Evolutionary conservation across 495 filamentous ascomycete genomes (phyloP).

Genomic region (Ascobolus immersus): DNA sequence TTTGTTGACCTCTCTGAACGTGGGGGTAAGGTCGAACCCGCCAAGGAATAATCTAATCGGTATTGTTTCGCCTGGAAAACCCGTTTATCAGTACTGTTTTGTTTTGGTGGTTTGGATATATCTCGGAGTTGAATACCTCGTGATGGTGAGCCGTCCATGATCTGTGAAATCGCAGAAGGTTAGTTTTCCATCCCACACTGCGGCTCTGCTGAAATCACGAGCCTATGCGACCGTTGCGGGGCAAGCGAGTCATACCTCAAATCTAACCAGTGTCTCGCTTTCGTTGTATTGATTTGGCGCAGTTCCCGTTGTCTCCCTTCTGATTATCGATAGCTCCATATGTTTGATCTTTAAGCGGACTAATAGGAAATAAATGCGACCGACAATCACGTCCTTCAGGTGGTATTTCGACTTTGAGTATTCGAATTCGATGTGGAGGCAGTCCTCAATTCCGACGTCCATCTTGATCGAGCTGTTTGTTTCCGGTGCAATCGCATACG

Average conservation of each 20-base stretch:
- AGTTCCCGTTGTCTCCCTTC: constrained; percentile 82
- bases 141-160: constrained; percentile 96
- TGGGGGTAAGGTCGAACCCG: constrained; percentile 91
- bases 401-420: constrained; percentile 99
- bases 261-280: constrained; percentile 90
- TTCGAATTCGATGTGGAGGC: constrained; percentile 97
- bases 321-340: constrained; percentile 97
- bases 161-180: constrained; percentile 24
- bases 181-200: no score
- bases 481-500: constrained; percentile 92
- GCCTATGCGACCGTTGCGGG: no score
- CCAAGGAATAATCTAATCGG: constrained; percentile 94
- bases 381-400: constrained; percentile 97
- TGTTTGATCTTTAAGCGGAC: constrained; percentile 99
- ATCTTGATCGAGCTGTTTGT: constrained; percentile 98
- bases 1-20: constrained; percentile 99
- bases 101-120: neutral
- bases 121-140: constrained; percentile 30
- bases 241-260: constrained; percentile 65
- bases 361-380: constrained; percentile 93
- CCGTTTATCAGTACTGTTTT: constrained; percentile 12
- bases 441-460: constrained; percentile 99
- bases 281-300: constrained; percentile 99
- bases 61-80: constrained; percentile 59
- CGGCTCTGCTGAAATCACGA: no score